Conservation (phyloP, 345 rosid species). For the Hypericum androsaemum region DNA sequence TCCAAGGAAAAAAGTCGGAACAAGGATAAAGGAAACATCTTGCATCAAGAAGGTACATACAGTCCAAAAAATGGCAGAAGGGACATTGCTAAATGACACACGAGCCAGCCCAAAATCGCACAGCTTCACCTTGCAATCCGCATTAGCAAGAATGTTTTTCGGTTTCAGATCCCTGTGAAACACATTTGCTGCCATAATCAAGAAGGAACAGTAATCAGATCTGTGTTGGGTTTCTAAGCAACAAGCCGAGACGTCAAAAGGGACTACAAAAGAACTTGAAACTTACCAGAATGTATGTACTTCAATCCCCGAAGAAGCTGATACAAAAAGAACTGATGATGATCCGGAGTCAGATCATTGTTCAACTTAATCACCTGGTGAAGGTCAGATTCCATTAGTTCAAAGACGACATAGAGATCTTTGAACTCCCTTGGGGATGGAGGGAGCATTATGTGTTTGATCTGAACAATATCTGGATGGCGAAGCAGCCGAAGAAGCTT, state of each 20-base stretch:
- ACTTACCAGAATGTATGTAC: constrained; percentile 78
- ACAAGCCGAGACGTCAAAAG: constrained; percentile 1
- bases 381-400: constrained; percentile 97
- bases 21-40: background rate
- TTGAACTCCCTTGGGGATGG: constrained; percentile 87
- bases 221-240: constrained; percentile 8
- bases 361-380: constrained; percentile 83
- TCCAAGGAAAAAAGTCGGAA: background rate
- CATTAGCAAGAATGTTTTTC: constrained; percentile 87
- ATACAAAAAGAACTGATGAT: constrained; percentile 93
- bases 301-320: constrained; percentile 96
- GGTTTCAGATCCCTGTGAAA: constrained; percentile 98
- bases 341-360: constrained; percentile 81
- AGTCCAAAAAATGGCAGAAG: constrained; percentile 98
- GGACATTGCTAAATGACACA: constrained; percentile 75
- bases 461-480: constrained; percentile 84
- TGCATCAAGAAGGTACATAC: constrained; percentile 48
- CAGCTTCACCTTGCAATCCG: constrained; percentile 93
- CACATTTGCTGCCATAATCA: constrained; percentile 55
- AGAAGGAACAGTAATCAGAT: background rate
- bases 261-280: constrained; percentile 7
- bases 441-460: constrained; percentile 96
- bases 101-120: constrained; percentile 99
- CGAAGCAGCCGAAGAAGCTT: constrained; percentile 81
- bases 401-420: constrained; percentile 89